phyloP scores from a whole-genome alignment of 106 monocot genomes.

The Dioscorea zingiberensis region DNA sequence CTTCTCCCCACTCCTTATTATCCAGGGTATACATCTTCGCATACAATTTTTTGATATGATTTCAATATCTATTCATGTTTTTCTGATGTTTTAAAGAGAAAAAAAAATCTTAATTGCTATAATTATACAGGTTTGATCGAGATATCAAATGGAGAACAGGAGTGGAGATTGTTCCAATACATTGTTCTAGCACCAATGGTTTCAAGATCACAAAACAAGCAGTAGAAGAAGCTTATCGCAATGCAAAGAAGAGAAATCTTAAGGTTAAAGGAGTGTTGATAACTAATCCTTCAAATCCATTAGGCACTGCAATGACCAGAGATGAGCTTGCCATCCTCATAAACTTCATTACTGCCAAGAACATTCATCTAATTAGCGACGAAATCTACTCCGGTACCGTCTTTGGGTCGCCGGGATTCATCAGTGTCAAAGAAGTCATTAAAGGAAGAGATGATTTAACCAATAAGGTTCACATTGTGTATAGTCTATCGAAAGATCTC shows the following conservation, averaged over 20 bases:
- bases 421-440: conserved; percentile 38
- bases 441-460: conserved; percentile 5
- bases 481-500: conserved; percentile 88
- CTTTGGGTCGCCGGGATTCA: conserved; percentile 37
- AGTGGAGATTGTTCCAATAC: conserved; percentile 62
- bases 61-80: too few species aligned
- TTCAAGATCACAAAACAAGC: conserved; percentile 47
- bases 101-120: too few species aligned
- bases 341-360: conserved; percentile 29
- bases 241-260: conserved; percentile 25
- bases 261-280: conserved; percentile 51
- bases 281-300: conserved; percentile 72
- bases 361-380: conserved; percentile 60
- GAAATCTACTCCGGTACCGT: conserved; percentile 70
- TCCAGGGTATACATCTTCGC: conserved; percentile 42
- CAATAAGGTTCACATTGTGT: conserved; percentile 60
- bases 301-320: conserved; percentile 41
- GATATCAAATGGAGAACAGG: conserved; percentile 88
- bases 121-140: conserved; percentile 53
- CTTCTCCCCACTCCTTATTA: conserved; percentile 87
- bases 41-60: background rate
- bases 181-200: conserved; percentile 49
- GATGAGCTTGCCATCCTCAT: conserved; percentile 34
- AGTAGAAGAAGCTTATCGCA: conserved; percentile 39
- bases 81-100: too few species aligned